Percentiles rank a stretch among this genome's conserved stretches.
These are phyloP conservation scores for Dioscorea dumetorum DNA, from an alignment of 106 monocot genomes.

Conservation along the genomic window DNA sequence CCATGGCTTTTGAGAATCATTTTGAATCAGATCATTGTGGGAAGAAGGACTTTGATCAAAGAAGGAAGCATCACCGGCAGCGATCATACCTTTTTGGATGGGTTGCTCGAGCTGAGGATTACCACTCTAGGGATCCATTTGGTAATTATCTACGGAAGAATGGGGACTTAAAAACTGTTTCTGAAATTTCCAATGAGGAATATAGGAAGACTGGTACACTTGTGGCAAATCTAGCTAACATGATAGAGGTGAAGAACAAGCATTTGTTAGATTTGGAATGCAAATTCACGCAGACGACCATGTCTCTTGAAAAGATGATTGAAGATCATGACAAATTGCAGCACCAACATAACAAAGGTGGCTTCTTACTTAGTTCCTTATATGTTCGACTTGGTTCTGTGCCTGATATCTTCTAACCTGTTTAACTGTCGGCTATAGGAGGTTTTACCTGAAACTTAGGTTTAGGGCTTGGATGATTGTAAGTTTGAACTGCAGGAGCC, in stretches of 20 bases:
- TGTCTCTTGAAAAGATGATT: not conserved
- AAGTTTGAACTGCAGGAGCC: no score
- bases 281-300: not conserved
- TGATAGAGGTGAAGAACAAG: slow-evolving; percentile 42
- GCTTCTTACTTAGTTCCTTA: not conserved
- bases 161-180: slow-evolving; percentile 62
- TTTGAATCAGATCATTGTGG: slow-evolving; percentile 47
- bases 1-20: slow-evolving; percentile 74
- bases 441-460: no score
- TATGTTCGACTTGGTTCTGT: no score
- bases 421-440: no score
- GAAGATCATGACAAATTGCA: not conserved
- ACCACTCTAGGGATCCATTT: slow-evolving; percentile 23
- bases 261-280: slow-evolving; percentile 26
- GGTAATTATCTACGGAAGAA: slow-evolving; percentile 46
- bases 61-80: not conserved
- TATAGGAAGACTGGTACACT: slow-evolving; percentile 29
- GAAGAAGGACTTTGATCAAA: slow-evolving; percentile 44
- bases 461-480: no score
- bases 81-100: slow-evolving; percentile 44
- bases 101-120: slow-evolving; percentile 66
- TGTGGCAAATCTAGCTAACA: slow-evolving; percentile 36
- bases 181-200: slow-evolving; percentile 36
- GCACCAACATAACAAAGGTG: not conserved
- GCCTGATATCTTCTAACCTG: no score